Percentiles rank a stretch among this genome's conserved stretches.
Conservation (phyloP, 345 rosid species). For the Acer negundo region DNA sequence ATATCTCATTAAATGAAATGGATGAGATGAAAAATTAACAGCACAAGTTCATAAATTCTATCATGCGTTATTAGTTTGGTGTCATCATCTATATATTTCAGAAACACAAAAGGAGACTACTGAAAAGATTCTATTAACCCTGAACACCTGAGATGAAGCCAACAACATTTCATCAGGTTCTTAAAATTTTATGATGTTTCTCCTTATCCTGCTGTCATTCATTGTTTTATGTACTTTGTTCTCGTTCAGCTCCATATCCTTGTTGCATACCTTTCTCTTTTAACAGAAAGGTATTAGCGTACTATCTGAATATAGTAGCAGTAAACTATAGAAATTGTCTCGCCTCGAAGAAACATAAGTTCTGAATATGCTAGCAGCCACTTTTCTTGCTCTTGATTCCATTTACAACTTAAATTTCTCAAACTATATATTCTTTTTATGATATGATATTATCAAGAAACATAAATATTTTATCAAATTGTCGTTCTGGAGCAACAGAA, state of each 20-base stretch:
- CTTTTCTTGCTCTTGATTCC: background rate
- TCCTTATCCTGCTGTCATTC: background rate
- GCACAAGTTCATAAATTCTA: background rate
- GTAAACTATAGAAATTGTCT: background rate
- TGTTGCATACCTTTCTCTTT: background rate
- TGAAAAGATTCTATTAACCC: background rate
- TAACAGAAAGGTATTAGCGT: background rate
- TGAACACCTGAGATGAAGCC: background rate
- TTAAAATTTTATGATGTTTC: background rate
- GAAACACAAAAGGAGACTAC: background rate
- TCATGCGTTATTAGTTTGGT: background rate
- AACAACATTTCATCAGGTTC: slow-evolving; percentile 8
- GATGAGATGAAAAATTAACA: background rate
- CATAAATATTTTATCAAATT: background rate
- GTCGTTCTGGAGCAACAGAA: background rate
- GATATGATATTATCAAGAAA: background rate
- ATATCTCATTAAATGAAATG: background rate
- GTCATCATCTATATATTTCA: background rate
- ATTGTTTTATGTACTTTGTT: background rate
- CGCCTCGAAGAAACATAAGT: background rate
- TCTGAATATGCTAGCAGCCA: background rate
- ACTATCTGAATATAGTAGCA: background rate
- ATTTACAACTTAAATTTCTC: background rate
- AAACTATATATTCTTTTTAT: background rate
- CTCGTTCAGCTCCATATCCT: slow-evolving; percentile 7